phyloP scores from a whole-genome alignment of 306 rosid genomes.

The Carpinus fangiana region DNA sequence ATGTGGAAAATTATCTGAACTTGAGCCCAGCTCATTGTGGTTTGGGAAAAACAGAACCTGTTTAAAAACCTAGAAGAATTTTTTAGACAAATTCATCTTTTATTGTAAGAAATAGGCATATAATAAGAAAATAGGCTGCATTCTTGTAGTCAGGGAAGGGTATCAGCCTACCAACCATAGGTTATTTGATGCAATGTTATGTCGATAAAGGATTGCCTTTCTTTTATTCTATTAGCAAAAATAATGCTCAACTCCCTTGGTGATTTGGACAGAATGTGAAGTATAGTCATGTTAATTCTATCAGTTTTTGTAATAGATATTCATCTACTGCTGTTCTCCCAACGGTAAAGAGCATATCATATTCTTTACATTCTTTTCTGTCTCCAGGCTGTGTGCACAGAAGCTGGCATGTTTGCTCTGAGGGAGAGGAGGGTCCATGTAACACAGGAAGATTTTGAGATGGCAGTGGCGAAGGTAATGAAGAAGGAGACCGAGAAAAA shows the following conservation, averaged over 20 bases:
- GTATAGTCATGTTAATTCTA: not conserved
- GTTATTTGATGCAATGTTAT: not conserved
- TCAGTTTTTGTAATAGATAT: not conserved
- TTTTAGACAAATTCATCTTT: not conserved
- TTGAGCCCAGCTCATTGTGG: not conserved
- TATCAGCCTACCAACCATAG: not conserved
- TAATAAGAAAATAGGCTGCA: not conserved
- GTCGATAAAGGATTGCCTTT: not conserved
- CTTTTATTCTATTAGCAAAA: not conserved
- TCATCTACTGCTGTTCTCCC: not conserved
- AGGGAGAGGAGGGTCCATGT: constrained; percentile 97
- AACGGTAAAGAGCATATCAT: not conserved
- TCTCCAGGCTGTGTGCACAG: constrained; percentile 97
- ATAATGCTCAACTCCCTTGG: not conserved
- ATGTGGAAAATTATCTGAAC: not conserved
- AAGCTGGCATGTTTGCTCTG: constrained; percentile 99
- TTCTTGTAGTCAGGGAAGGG: not conserved
- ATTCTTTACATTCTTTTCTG: not conserved
- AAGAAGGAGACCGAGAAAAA: constrained; percentile 94
- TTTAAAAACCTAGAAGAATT: not conserved
- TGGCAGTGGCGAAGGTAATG: constrained; percentile 99
- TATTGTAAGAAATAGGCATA: not conserved
- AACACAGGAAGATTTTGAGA: constrained; percentile 96
- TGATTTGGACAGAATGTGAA: not conserved
- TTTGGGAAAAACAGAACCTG: not conserved